Evolutionary conservation across 768 basidiomycete species (phyloP).

Genomic region (Tylopilus cervinicoccineus): DNA sequence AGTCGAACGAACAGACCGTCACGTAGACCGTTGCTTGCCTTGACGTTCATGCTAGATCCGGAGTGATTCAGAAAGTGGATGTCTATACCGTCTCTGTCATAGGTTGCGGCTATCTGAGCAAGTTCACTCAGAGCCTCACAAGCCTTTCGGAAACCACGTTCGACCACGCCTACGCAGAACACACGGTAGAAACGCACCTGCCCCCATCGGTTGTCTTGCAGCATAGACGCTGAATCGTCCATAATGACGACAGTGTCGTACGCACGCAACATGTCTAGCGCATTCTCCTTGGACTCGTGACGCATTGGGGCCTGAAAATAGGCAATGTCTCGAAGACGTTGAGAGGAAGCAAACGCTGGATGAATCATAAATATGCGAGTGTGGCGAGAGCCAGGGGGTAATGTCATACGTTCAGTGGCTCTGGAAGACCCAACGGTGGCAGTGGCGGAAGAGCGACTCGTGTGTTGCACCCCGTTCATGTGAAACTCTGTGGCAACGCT

Average conservation of each 20-base stretch:
- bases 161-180: neutral
- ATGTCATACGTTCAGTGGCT: slow-evolving; percentile 16
- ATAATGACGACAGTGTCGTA: slow-evolving; percentile 59
- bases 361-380: slow-evolving; percentile 25
- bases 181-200: slow-evolving; percentile 37
- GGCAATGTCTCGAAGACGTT: slow-evolving; percentile 17
- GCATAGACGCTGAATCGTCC: slow-evolving; percentile 62
- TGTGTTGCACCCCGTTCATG: neutral
- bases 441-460: slow-evolving; percentile 1
- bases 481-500: slow-evolving; percentile 4
- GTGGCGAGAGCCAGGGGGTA: slow-evolving; percentile 16
- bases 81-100: slow-evolving; percentile 60
- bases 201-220: slow-evolving; percentile 39
- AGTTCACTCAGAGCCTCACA: slow-evolving; percentile 36
- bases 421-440: slow-evolving; percentile 4
- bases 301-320: slow-evolving; percentile 27
- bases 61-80: slow-evolving; percentile 54
- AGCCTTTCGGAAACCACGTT: slow-evolving; percentile 1
- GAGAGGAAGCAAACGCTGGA: slow-evolving; percentile 13
- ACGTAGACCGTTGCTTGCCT: slow-evolving; percentile 25
- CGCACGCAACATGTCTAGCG: slow-evolving; percentile 34
- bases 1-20: neutral
- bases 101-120: slow-evolving; percentile 43
- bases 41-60: slow-evolving; percentile 33
- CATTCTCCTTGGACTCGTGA: slow-evolving; percentile 26